These are phyloP conservation scores for Penicillium nordicum DNA, from an alignment of 2,329 filamentous ascomycete species.

Conservation along the genomic window DNA sequence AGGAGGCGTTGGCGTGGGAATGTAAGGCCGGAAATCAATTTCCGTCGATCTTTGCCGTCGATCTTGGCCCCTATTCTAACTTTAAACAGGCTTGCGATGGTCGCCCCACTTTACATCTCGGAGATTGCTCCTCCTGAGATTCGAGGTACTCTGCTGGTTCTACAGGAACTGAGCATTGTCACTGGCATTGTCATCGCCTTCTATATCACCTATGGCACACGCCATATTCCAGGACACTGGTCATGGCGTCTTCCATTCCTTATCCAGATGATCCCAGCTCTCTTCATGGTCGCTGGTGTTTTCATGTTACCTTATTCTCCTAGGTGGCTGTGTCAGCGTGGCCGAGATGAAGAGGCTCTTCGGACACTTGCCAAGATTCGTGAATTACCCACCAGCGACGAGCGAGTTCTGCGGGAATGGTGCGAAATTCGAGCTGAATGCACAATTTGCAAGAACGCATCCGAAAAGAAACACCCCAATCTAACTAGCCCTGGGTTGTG, in stretches of 20 bases:
- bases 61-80: neutral
- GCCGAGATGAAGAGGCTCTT: neutral
- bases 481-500: neutral
- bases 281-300: neutral
- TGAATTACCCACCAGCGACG: neutral
- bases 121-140: neutral
- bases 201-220: neutral
- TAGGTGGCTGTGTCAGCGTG: neutral
- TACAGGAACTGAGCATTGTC: neutral
- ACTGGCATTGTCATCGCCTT: neutral
- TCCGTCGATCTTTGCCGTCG: neutral
- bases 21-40: neutral
- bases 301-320: neutral
- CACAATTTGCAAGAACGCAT: neutral
- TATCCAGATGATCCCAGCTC: neutral
- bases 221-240: neutral
- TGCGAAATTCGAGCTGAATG: neutral
- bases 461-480: neutral
- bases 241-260: neutral
- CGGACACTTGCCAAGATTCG: neutral
- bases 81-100: neutral
- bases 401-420: neutral
- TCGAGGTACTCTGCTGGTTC: neutral
- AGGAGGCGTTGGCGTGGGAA: neutral
- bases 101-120: neutral